Evolutionary conservation across 2,329 filamentous ascomycete species (phyloP), one percentile per base, ranked within the genome.

Genomic region (Xylaria sp.): DNA sequence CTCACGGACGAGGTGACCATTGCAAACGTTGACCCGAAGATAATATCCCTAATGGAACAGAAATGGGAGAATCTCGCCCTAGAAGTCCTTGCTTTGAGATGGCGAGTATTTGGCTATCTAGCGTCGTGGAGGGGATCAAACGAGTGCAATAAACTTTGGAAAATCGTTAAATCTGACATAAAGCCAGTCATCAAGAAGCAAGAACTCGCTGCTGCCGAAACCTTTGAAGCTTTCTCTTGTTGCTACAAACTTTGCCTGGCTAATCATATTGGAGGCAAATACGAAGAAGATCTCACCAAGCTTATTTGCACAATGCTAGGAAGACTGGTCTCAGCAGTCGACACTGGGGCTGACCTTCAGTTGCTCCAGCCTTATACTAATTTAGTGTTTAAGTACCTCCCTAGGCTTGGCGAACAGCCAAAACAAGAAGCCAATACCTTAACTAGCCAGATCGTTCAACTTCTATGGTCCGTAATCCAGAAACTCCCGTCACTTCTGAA

Each of bases 1-100:
- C 68, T 79, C 11, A 70, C 63, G 8, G 68, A 73, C 45, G 75
- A 78, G 49, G 72, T 73, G 4, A 71, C 72, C 40, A 73, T 76
- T 12, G 69, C 73, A 53, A 64, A 59, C 8, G 64, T 76, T 42
- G 71, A 73, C 9, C 65, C 74, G n/a, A 73, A 71, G 35, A 69
- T 76, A n/a, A 74, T 74, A 40, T 68, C 73, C 23, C 68, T 75
- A n/a, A 69, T 75, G 60, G 57, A 68, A n/a, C 68, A 42, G 49
- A 23, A 47, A 23, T 69, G 62, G 56, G 60, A 68, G 5, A 57
- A 67, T 2, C 64, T 71, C 5, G 47, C 75, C 15, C 60, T 70
- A 19, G 61, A 55, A 7, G 64, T 74, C n/a, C 51, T 64, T 15
- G 68, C 67, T 6, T 61, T 75, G n/a, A 70, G 67, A 60, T 76